phyloP scores from a whole-genome alignment of 2,329 filamentous ascomycete species.

The Exophiala sp. region DNA sequence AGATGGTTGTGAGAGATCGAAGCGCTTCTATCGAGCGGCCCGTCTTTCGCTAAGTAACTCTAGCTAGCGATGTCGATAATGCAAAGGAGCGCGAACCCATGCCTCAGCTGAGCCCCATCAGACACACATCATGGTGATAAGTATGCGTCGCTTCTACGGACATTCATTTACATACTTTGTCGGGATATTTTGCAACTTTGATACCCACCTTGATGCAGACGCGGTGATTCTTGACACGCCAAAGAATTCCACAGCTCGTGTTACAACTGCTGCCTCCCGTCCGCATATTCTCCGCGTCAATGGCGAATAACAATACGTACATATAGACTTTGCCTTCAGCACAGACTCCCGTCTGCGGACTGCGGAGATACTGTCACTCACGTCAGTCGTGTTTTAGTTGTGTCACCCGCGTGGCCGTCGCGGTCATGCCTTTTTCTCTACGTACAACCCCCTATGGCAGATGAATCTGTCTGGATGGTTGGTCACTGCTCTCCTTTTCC shows the following conservation, averaged over 20 bases:
- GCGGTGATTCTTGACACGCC: background rate
- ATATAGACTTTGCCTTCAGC: too few species aligned
- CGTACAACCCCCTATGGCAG: too few species aligned
- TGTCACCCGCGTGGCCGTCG: background rate
- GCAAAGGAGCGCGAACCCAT: background rate
- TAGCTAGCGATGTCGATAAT: background rate
- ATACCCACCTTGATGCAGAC: background rate
- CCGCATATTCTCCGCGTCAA: too few species aligned
- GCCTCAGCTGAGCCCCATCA: background rate
- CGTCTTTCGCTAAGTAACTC: constrained; percentile 1
- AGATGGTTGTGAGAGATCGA: too few species aligned
- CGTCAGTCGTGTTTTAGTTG: background rate
- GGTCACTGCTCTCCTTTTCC: too few species aligned
- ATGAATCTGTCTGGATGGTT: too few species aligned
- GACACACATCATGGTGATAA: too few species aligned
- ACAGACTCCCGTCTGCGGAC: background rate
- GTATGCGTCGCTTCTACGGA: too few species aligned
- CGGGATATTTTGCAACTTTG: background rate
- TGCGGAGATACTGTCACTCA: background rate
- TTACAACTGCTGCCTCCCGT: too few species aligned
- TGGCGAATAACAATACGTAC: too few species aligned
- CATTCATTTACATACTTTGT: too few species aligned
- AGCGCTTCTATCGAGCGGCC: background rate
- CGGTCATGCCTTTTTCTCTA: background rate
- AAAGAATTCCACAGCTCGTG: background rate